Evolutionary conservation across 192 early-diverging fungal genomes (phyloP).

Genomic region (Entomortierella beljakovae): DNA sequence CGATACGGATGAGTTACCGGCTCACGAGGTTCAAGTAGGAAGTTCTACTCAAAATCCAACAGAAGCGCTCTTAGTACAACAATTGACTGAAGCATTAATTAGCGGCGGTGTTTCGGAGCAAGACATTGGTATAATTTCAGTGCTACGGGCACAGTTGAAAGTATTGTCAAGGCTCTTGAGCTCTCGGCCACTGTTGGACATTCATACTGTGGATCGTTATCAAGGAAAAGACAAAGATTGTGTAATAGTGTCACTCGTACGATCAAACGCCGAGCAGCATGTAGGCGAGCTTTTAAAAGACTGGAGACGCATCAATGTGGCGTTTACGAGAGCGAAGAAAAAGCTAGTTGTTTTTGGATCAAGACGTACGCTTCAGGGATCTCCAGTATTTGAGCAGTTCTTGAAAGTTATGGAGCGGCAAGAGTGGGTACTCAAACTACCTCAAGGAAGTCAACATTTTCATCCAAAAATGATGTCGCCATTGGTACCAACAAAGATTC

Average conservation of each 20-base stretch:
- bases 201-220: conserved; percentile 92
- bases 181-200: conserved; percentile 64
- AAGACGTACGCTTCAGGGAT: conserved; percentile 69
- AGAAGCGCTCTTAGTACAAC: conserved; percentile 73
- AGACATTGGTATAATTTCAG: conserved; percentile 87
- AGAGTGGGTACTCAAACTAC: conserved; percentile 25
- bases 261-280: conserved; percentile 79
- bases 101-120: conserved; percentile 72
- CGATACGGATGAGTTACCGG: conserved; percentile 80
- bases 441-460: conserved; percentile 19
- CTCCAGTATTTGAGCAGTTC: conserved; percentile 68
- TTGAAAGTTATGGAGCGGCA: conserved; percentile 57
- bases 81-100: conserved; percentile 66
- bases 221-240: conserved; percentile 95
- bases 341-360: conserved; percentile 95
- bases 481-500: background rate
- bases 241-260: conserved; percentile 90
- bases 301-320: conserved; percentile 95
- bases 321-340: conserved; percentile 87
- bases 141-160: conserved; percentile 81
- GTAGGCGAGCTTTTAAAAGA: conserved; percentile 90
- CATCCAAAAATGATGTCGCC: conserved; percentile 3
- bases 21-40: conserved; percentile 65
- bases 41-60: conserved; percentile 75
- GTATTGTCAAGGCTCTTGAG: conserved; percentile 59